Evolutionary conservation across 2,329 filamentous ascomycete genomes (phyloP), one percentile per base, ranked within the genome.

Genomic region (Aspergillus spinulosporus): DNA sequence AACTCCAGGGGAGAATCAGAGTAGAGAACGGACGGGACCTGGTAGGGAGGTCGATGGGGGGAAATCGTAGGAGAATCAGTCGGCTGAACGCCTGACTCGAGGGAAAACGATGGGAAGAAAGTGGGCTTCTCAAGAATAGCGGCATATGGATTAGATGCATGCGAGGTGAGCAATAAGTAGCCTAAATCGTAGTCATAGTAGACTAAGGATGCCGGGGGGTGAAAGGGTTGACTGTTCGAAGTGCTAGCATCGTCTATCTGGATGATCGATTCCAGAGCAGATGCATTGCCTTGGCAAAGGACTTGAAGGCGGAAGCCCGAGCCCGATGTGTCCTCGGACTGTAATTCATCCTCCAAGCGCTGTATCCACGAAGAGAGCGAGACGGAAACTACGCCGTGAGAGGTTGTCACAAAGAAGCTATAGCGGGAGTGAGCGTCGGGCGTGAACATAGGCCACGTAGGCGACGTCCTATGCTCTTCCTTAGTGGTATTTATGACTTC

Each of bases 151-250:
- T 78, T 76, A 45, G 76, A 76, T 5, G 74, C 73, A 34, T 74
- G 72, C 29, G 73, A 75, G 26, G 80, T 83, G 37, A 84, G 72
- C 44, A 87, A 67, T 29, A 87, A 72, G 62, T 85, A 84, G 7
- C 84, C 84, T 31, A 85, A 66, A 57, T 83, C 81, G 8, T 78
- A 78, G 59, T 85, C 81, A 48, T 82, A 75, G 36, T 86, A 75
- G 26, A 82, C 75, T n/a, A 84, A 72, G 51, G 75, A 78, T 15
- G 77, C 71, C 4, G 80, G 78, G 28, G 78, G 62, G 73, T 76
- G 69, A 61, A 74, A 56, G 64, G 65, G 5, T 58, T 63, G 44
- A 52, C 52, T 58, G 57, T 61, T 55, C 59, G 60, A 53, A 5
- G 56, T 52, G 34, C 54, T 58, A 21, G 65, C 64, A 48, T 66